Conservation (phyloP, 108 stramenopile genomes). For the Pseudonitzschia pungens region DNA sequence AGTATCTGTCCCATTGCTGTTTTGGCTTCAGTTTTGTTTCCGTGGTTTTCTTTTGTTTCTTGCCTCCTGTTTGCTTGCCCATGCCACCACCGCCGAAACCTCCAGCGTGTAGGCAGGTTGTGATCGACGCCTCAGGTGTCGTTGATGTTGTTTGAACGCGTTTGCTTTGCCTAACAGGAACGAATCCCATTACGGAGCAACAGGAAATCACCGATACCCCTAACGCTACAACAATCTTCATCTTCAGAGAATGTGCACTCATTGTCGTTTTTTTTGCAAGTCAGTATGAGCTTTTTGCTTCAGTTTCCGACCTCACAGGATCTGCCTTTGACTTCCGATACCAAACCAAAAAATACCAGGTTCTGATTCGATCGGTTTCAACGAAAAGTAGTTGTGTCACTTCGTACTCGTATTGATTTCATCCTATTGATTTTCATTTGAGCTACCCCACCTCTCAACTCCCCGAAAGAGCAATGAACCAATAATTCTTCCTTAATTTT, state of each 20-base stretch:
- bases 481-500: too few relatives aligned
- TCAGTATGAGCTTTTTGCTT: too few relatives aligned
- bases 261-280: neutral
- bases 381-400: too few relatives aligned
- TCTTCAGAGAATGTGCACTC: neutral
- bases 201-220: neutral
- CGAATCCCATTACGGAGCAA: constrained; percentile 1
- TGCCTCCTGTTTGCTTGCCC: neutral
- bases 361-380: too few relatives aligned
- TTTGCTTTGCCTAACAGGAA: neutral
- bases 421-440: too few relatives aligned
- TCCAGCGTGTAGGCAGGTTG: constrained; percentile 6
- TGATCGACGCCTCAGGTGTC: neutral
- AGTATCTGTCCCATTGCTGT: constrained; percentile 75
- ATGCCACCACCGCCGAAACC: constrained; percentile 5
- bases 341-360: too few relatives aligned
- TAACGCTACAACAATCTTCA: neutral
- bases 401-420: too few relatives aligned
- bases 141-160: neutral
- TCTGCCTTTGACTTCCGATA: too few relatives aligned
- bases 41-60: constrained; percentile 24
- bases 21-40: constrained; percentile 40
- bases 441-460: too few relatives aligned
- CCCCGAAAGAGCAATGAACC: too few relatives aligned
- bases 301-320: too few relatives aligned